Conservation (phyloP, 176 grass and related monocot species). For the Hordeum marinum region DNA sequence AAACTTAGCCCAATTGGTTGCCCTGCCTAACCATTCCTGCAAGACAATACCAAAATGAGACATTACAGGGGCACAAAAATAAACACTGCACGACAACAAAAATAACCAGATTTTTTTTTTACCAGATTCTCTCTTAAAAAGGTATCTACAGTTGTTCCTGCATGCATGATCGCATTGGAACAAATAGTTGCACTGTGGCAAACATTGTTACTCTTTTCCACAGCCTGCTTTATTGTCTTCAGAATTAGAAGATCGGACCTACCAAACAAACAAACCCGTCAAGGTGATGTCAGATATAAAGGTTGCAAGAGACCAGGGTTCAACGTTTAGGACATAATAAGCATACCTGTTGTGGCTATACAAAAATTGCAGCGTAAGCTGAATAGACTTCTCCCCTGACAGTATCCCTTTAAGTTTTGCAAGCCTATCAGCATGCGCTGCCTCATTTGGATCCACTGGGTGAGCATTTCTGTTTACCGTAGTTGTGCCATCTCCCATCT, state of each 20-base stretch:
- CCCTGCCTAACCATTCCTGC: conserved; percentile 96
- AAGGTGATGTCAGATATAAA: conserved; percentile 19
- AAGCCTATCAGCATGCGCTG: conserved; percentile 57
- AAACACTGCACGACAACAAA: conserved; percentile 3
- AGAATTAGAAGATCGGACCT: conserved; percentile 97
- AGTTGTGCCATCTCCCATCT: conserved; percentile 63
- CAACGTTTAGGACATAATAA: not conserved
- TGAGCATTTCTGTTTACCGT: conserved; percentile 52
- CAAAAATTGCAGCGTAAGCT: conserved; percentile 91
- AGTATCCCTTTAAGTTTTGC: conserved; percentile 90
- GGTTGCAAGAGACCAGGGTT: not conserved
- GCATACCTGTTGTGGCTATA: conserved; percentile 89
- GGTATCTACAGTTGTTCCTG: conserved; percentile 97
- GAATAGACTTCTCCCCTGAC: conserved; percentile 91
- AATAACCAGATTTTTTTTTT: not conserved
- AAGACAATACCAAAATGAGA: conserved; percentile 16
- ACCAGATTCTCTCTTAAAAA: conserved; percentile 99
- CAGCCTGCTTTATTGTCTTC: conserved; percentile 97
- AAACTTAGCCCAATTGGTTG: conserved; percentile 99
- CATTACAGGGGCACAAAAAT: not conserved
- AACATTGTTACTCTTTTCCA: conserved; percentile 98
- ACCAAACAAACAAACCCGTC: conserved; percentile 18
- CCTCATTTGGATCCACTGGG: conserved; percentile 56
- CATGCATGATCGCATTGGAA: conserved; percentile 98
- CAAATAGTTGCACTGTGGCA: conserved; percentile 98